Percentiles rank a stretch among this genome's conserved stretches.
phyloP scores from a whole-genome alignment of 257 asterid species.

The Forsythia suspensa region DNA sequence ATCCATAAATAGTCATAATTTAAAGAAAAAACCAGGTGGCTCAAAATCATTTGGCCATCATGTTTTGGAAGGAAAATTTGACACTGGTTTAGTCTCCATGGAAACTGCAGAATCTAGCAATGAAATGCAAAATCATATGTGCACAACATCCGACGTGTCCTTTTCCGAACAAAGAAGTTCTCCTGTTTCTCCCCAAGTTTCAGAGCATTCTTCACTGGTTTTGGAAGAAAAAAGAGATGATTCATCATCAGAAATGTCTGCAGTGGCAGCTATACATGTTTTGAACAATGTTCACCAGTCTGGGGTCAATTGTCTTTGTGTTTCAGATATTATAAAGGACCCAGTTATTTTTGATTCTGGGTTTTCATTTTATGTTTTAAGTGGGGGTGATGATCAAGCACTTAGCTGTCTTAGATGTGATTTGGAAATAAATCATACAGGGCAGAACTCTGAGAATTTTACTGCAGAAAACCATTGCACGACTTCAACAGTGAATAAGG shows the following conservation, averaged over 20 bases:
- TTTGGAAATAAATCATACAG: slow-evolving; percentile 35
- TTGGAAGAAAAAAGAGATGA: slow-evolving; percentile 38
- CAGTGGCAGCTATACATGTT: slow-evolving; percentile 54
- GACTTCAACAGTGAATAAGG: slow-evolving; percentile 21
- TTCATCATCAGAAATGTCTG: slow-evolving; percentile 35
- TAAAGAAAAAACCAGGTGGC: slow-evolving; percentile 40
- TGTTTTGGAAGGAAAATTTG: slow-evolving; percentile 25
- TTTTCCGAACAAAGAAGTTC: slow-evolving; percentile 28
- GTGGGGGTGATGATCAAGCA: slow-evolving; percentile 98
- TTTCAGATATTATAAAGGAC: slow-evolving; percentile 42
- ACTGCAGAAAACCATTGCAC: slow-evolving; percentile 21
- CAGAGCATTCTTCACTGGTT: slow-evolving; percentile 23
- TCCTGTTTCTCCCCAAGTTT: slow-evolving; percentile 22
- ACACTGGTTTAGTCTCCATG: slow-evolving; percentile 25
- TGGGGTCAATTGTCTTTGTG: slow-evolving; percentile 88
- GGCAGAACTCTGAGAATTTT: slow-evolving; percentile 28
- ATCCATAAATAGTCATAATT: slow-evolving; percentile 39
- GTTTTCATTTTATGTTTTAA: slow-evolving; percentile 54
- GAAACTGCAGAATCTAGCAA: slow-evolving; percentile 25
- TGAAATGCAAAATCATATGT: slow-evolving; percentile 35
- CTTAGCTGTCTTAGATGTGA: slow-evolving; percentile 64
- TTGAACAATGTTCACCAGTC: slow-evolving; percentile 73
- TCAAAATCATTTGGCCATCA: slow-evolving; percentile 19
- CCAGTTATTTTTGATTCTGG: slow-evolving; percentile 32
- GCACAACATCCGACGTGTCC: slow-evolving; percentile 32